Evolutionary conservation across 768 basidiomycete species (phyloP).

Genomic region (Neoboletus subvelutipes): DNA sequence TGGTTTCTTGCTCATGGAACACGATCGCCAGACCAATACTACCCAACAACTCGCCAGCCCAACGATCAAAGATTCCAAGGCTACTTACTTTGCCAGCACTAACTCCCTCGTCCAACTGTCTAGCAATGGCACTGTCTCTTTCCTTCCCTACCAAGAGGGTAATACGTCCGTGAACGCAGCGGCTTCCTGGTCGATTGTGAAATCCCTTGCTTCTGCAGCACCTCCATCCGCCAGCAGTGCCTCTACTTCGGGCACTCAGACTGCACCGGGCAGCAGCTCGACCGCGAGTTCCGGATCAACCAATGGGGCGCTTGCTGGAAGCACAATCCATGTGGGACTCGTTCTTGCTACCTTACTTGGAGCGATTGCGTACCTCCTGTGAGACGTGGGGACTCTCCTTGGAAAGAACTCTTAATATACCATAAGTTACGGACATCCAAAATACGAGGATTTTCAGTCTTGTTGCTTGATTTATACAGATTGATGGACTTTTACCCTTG

Average conservation of each 20-base stretch:
- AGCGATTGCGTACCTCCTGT: conserved; percentile 17
- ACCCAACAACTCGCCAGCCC: conserved; percentile 64
- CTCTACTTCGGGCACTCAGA: conserved; percentile 21
- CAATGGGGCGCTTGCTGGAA: conserved; percentile 12
- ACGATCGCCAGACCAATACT: conserved; percentile 51
- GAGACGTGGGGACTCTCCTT: neutral
- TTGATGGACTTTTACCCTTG: neutral
- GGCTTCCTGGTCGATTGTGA: conserved; percentile 50
- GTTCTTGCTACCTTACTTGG: conserved; percentile 14
- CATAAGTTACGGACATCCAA: neutral
- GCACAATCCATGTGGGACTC: conserved; percentile 16
- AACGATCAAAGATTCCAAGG: conserved; percentile 52
- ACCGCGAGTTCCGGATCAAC: conserved; percentile 16
- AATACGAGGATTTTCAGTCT: neutral
- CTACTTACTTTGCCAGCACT: conserved; percentile 64
- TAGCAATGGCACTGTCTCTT: conserved; percentile 57
- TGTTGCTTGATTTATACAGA: conserved; percentile 7
- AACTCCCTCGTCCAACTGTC: conserved; percentile 67
- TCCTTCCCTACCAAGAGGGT: conserved; percentile 55
- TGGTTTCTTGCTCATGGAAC: conserved; percentile 4
- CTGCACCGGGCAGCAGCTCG: conserved; percentile 13
- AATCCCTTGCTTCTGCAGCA: conserved; percentile 44
- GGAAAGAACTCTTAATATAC: conserved; percentile 4
- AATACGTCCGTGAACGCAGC: conserved; percentile 42
- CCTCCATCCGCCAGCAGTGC: conserved; percentile 31